Conservation (phyloP, 192 early-diverging fungal genomes). For the Coemansia sp. region DNA sequence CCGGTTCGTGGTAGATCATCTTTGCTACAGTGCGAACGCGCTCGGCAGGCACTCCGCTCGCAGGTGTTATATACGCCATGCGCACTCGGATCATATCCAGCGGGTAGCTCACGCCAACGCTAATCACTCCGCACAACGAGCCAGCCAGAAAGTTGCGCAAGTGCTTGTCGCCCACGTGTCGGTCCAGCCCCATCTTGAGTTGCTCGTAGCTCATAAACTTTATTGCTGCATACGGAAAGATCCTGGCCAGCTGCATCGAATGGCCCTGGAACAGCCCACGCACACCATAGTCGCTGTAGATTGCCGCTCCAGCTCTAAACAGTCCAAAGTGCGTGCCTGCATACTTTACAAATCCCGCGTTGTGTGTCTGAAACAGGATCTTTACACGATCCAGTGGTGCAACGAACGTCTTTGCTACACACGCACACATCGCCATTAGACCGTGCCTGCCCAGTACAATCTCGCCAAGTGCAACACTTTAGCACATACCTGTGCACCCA, state of each 20-base stretch:
- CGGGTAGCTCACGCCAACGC: slow-evolving; percentile 88
- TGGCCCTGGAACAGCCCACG: slow-evolving; percentile 92
- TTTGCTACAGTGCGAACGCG: slow-evolving; percentile 56
- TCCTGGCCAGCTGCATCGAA: slow-evolving; percentile 85
- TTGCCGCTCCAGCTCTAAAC: slow-evolving; percentile 74
- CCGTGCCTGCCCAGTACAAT: not conserved
- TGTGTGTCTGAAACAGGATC: slow-evolving; percentile 80
- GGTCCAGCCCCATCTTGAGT: slow-evolving; percentile 66
- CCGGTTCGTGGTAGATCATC: slow-evolving; percentile 78
- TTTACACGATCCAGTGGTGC: slow-evolving; percentile 84
- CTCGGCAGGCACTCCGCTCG: slow-evolving; percentile 22
- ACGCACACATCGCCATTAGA: not conserved
- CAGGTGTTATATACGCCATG: slow-evolving; percentile 69
- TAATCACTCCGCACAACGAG: slow-evolving; percentile 77
- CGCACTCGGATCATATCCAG: slow-evolving; percentile 92
- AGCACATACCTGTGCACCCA: slow-evolving; percentile 43
- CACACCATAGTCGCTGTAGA: slow-evolving; percentile 67
- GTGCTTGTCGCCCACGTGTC: slow-evolving; percentile 60
- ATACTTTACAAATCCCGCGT: slow-evolving; percentile 64
- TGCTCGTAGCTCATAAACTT: slow-evolving; percentile 98
- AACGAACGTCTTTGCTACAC: slow-evolving; percentile 69
- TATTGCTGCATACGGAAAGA: slow-evolving; percentile 96
- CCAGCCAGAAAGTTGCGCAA: slow-evolving; percentile 80
- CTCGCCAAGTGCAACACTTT: not conserved
- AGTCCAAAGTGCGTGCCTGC: slow-evolving; percentile 62